Evolutionary conservation across 768 basidiomycete species (phyloP), one percentile per base, ranked within the genome.

Genomic region (Heimioporus sp.): DNA sequence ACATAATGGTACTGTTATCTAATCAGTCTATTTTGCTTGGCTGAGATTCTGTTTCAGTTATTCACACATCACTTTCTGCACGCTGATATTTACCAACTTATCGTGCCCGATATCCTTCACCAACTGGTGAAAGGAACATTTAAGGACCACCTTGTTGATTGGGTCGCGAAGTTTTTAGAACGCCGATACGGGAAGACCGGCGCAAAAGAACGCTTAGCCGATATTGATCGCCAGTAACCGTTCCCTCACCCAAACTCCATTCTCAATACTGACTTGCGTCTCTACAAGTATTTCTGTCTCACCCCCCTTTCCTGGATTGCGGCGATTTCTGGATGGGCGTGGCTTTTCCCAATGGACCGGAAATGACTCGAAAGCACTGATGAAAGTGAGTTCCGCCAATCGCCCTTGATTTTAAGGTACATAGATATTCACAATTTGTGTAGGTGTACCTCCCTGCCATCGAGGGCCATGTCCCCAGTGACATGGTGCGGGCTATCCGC

Each of bases 91-190:
- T 56, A 65, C 45, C 55, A 69, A 30, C 57, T 71, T 0, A 40
- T 72, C 0, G 24, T 65, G 2, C 58, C 59, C 1, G 66, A 71
- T 37, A 51, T 72, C 0, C 59, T 72, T 2, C 70, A 70, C 53
- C 68, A 71, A 46, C 12, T 71, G 0, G 59, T 70, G 44, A 72
- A 70, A 35, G 70, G 71, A 0, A 54, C 57, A 1, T 73, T 72
- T 56, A 68, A 72, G 20, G 72, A 74, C 35, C 70, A 73, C 36
- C 49, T 73, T 1, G 65, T 74, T 0, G 48, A 53, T 0, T 73
- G 72, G 72, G 58, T 72, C 0, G 50, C 24, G 0, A 53, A 59
- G 5, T 73, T 67, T 31, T 36, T 73, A 0, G 38, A 52, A 1
- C 9, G 13, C 0, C 21, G 9, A 1, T 24, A 66, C 53, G 57